Evolutionary conservation across 1,284 basidiomycete genomes (phyloP).

Genomic region (Cutaneotrichosporon cutaneum): DNA sequence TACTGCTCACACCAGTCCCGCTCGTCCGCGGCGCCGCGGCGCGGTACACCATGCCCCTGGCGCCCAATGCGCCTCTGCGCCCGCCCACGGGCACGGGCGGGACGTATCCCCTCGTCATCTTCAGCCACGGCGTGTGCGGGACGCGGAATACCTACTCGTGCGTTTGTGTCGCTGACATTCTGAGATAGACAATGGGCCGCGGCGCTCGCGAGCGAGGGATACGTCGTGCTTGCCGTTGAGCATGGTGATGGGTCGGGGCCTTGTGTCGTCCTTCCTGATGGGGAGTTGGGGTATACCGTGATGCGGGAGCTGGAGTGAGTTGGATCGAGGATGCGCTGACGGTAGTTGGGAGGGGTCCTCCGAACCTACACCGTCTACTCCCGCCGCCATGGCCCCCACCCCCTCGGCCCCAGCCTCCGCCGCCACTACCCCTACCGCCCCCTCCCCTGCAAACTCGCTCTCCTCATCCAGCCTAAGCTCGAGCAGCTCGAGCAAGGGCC

Average conservation of each 20-base stretch:
- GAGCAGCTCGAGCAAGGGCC: too few species aligned
- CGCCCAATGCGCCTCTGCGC: neutral
- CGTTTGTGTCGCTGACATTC: too few species aligned
- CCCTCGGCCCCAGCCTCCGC: neutral
- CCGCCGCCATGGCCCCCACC: too few species aligned
- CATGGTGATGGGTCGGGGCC: constrained; percentile 73
- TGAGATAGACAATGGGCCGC: constrained; percentile 64
- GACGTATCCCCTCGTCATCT: constrained; percentile 69
- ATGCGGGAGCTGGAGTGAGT: constrained; percentile 8
- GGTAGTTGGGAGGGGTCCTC: constrained; percentile 7
- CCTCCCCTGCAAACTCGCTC: neutral
- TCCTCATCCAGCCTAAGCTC: neutral
- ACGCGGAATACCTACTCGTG: constrained; percentile 69
- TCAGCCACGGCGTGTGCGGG: constrained; percentile 79
- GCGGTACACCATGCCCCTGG: neutral
- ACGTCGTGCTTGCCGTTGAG: constrained; percentile 71
- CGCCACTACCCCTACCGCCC: neutral
- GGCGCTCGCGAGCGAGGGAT: constrained; percentile 68
- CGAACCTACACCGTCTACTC: too few species aligned
- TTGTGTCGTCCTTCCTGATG: neutral
- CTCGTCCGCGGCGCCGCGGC: neutral
- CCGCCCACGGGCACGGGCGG: neutral
- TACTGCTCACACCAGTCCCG: neutral
- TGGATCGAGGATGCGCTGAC: neutral
- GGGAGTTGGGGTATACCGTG: constrained; percentile 4